A percentile compares a stretch with the other conserved stretches of the same genome.
Conservation (phyloP, 1,284 basidiomycete genomes). For the Melampsora americana region DNA sequence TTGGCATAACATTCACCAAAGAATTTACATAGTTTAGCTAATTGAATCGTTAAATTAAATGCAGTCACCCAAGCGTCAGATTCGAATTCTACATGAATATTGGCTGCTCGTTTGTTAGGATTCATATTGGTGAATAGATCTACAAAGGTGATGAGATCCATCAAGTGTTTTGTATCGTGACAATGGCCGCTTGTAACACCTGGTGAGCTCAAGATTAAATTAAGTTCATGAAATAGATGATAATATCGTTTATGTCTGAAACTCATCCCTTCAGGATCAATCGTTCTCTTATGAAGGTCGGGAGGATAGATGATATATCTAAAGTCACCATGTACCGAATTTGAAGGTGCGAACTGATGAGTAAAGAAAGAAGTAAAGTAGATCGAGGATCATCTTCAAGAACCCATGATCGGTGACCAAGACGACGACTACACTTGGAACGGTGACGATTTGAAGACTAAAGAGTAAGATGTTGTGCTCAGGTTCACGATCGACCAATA, state of each 20-base stretch:
- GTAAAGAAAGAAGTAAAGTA: conserved; percentile 83
- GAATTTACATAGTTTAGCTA: conserved; percentile 79
- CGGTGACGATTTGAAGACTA: conserved; percentile 82
- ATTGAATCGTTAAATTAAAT: conserved; percentile 82
- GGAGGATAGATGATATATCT: conserved; percentile 61
- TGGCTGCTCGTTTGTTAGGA: conserved; percentile 75
- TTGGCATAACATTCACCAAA: conserved; percentile 75
- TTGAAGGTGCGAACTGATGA: conserved; percentile 63
- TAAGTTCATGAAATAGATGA: conserved; percentile 51
- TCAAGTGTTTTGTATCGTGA: conserved; percentile 63
- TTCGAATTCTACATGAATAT: conserved; percentile 85
- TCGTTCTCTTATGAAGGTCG: conserved; percentile 50
- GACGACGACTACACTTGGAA: conserved; percentile 74
- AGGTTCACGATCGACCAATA: conserved; percentile 83
- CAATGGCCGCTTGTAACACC: conserved; percentile 47
- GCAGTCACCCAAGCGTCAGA: conserved; percentile 89
- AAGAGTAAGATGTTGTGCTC: conserved; percentile 84
- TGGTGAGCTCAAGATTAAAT: conserved; percentile 49
- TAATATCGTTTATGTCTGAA: conserved; percentile 87
- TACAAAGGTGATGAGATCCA: conserved; percentile 65
- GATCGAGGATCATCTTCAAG: conserved; percentile 69
- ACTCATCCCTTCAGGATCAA: conserved; percentile 75
- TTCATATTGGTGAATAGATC: conserved; percentile 86
- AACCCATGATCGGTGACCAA: conserved; percentile 73
- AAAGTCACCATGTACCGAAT: conserved; percentile 58